phyloP scores from a whole-genome alignment of 306 rosid genomes.

The Psophocarpus tetragonolobus region DNA sequence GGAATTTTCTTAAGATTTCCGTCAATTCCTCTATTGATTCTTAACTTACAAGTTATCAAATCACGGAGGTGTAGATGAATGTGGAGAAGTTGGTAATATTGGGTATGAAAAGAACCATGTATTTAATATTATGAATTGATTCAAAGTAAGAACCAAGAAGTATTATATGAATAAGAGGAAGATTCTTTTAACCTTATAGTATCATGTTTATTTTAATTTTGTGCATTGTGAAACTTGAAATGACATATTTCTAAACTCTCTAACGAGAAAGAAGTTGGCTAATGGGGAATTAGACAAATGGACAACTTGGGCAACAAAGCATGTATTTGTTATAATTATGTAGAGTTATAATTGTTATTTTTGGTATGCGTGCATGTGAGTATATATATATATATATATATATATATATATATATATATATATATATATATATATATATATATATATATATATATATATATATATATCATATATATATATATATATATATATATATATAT shows the following conservation, averaged over 20 bases:
- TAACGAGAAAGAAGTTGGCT: conserved; percentile 79
- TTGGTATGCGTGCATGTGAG: too few relatives aligned
- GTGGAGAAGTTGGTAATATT: background rate
- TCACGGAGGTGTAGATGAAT: background rate
- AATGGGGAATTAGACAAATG: conserved; percentile 93
- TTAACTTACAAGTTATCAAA: background rate
- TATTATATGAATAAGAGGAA: background rate
- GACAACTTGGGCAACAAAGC: conserved; percentile 92
- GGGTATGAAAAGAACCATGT: background rate
- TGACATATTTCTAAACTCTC: conserved; percentile 69
- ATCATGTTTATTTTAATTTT: background rate
- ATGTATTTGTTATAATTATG: too few relatives aligned
- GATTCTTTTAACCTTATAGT: background rate
- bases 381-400: too few relatives aligned
- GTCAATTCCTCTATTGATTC: background rate
- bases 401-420: too few relatives aligned
- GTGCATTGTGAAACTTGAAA: conserved; percentile 28
- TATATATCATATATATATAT: too few relatives aligned
- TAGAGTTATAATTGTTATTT: too few relatives aligned
- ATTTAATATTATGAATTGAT: background rate
- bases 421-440: too few relatives aligned
- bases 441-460: too few relatives aligned
- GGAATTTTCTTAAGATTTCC: background rate
- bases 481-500: too few relatives aligned
- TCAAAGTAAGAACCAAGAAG: background rate